These are phyloP conservation scores for Neostapfia colusana DNA, from an alignment of 176 grass and related monocot genomes.

Conservation along the genomic window DNA sequence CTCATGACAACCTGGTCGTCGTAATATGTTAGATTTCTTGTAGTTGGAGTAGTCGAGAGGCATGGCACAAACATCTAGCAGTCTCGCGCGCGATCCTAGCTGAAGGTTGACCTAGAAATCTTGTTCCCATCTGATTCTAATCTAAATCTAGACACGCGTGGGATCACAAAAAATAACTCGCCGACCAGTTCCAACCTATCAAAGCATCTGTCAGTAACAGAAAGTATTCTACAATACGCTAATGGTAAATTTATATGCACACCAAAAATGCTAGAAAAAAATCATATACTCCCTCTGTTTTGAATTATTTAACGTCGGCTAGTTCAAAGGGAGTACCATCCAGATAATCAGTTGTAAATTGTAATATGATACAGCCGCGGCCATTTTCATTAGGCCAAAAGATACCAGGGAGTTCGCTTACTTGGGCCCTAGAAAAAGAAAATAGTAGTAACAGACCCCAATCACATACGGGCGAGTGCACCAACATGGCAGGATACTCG, in stretches of 20 bases:
- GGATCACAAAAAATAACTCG: neutral
- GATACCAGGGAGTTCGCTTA: neutral
- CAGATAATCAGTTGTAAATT: neutral
- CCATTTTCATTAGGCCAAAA: neutral
- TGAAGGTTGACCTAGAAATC: slow-evolving; percentile 43
- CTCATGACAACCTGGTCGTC: no score
- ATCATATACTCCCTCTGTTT: no score
- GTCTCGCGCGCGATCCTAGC: slow-evolving; percentile 16
- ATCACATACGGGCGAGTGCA: neutral
- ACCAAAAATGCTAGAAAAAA: no score
- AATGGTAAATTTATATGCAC: neutral
- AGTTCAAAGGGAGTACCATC: no score
- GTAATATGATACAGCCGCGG: neutral
- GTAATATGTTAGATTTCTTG: no score
- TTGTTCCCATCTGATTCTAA: neutral
- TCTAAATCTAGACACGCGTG: slow-evolving; percentile 10
- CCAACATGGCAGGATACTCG: slow-evolving; percentile 30
- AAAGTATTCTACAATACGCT: neutral
- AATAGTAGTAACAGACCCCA: neutral
- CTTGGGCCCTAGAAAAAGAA: neutral
- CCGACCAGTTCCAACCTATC: neutral
- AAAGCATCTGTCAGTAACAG: neutral
- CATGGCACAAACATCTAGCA: slow-evolving; percentile 29
- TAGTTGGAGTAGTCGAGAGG: neutral
- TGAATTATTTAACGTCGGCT: no score